Base-by-base conservation (phyloP, 768 basidiomycete genomes). In the Phanerochaete sordida region DNA sequence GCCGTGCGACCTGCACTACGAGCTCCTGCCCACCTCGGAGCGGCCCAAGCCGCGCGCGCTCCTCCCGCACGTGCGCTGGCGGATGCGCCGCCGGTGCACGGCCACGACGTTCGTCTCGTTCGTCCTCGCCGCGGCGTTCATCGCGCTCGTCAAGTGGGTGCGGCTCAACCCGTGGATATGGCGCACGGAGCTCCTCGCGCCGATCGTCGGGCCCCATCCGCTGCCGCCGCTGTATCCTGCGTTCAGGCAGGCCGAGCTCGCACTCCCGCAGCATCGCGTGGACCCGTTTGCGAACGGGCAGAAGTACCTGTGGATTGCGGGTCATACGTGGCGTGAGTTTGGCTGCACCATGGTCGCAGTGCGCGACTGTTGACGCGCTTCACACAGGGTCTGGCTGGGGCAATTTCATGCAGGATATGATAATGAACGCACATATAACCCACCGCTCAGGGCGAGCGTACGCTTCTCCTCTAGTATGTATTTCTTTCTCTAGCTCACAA, bases 231-330 rank as follows among this genome's bases (percentile, higher is more conserved):
- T 81, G 21, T 84, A 79, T 59, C 72, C 76, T 49, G 66, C 69
- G 23, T 83, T 76, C 64, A 74, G 75, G 43, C 69, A 74, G 47
- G 75, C 73, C 28, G 83, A 84, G 65, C 72, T 77, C 45, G 64
- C 52, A 6, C 69, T 84, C 1, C 79, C 81, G 0, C 82, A 84
- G 51, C 79, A 83, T 61, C 66, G 76, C 57, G 62, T 69, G 0
- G 62, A 76, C 3, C 74, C 76, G 0, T 74, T 69, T 39, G 79
- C 79, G 2, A 76, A 81, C 37, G 79, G 78, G 0, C 64, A 65
- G 5, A 69, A 74, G 56, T 85, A 79, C 63, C 67, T 86, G 13
- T 84, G 76, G 73, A 70, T 75, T 23, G 72, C 80, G 2, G 83
- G 82, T 49, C 82, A 85, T 63, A 78, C 74, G 16, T 69, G 67